Conservation (phyloP, 2,329 filamentous ascomycete genomes). For the Pseudogymnoascus sp. region DNA sequence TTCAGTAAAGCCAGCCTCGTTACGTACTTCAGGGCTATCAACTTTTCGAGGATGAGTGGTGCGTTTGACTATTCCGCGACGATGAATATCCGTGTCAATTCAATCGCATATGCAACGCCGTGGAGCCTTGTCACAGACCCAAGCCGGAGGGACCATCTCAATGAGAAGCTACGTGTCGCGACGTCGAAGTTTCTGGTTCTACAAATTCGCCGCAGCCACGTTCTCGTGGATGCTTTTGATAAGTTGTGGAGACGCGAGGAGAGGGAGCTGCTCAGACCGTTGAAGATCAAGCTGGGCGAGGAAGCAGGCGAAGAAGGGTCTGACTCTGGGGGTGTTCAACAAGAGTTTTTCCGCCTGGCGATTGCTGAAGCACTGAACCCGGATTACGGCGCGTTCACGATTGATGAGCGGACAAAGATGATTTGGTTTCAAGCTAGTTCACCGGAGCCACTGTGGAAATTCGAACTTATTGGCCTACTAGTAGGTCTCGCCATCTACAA, state of each 20-base stretch:
- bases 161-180: conserved; percentile 57
- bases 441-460: conserved; percentile 79
- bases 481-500: conserved; percentile 89
- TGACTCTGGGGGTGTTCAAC: conserved; percentile 90
- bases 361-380: conserved; percentile 74
- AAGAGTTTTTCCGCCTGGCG: conserved; percentile 87
- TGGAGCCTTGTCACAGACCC: conserved; percentile 49
- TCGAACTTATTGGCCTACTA: conserved; percentile 80
- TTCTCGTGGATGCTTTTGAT: conserved; percentile 70
- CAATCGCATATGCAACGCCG: conserved; percentile 41
- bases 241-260: conserved; percentile 83
- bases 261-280: conserved; percentile 71
- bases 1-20: conserved; percentile 68
- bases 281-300: conserved; percentile 83
- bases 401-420: conserved; percentile 69
- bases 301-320: conserved; percentile 79
- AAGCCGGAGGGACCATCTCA: conserved; percentile 54
- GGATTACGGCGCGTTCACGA: conserved; percentile 70
- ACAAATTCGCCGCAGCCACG: conserved; percentile 57
- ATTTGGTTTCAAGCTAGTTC: conserved; percentile 84
- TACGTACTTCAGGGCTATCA: conserved; percentile 80
- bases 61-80: conserved; percentile 64
- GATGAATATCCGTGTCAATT: conserved; percentile 48
- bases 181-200: conserved; percentile 66
- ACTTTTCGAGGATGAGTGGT: conserved; percentile 78